Evolutionary conservation across 2,329 filamentous ascomycete species (phyloP).

Genomic region (Curvularia sp.): DNA sequence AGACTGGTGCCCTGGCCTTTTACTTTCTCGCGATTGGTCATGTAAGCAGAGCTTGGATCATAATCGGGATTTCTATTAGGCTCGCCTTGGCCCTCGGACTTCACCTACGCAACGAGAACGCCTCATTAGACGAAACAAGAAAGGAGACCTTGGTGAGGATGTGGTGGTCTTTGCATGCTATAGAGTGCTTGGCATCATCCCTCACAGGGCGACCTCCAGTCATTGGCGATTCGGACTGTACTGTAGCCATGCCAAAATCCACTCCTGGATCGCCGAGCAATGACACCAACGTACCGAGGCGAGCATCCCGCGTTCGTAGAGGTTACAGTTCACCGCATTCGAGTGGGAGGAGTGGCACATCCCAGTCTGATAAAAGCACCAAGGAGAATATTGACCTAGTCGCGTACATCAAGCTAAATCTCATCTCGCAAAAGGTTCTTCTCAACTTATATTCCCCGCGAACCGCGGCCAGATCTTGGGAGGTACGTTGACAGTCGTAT

Average conservation of each 20-base stretch:
- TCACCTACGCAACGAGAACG: conserved; percentile 48
- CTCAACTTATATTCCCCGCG: conserved; percentile 46
- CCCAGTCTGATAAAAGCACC: not conserved
- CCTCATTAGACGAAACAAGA: conserved; percentile 23
- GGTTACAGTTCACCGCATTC: conserved; percentile 8
- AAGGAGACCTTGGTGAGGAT: conserved; percentile 47
- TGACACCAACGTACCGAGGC: not conserved
- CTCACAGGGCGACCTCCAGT: conserved; percentile 51
- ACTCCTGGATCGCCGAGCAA: not conserved
- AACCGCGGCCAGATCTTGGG: conserved; percentile 46
- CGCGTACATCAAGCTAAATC: conserved; percentile 32
- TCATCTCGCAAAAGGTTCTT: conserved; percentile 45
- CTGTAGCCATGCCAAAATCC: conserved; percentile 35
- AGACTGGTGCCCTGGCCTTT: conserved; percentile 35
- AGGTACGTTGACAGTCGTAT: conserved; percentile 21
- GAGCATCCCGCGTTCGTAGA: conserved; percentile 7
- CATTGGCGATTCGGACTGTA: conserved; percentile 44
- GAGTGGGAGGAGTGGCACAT: not conserved
- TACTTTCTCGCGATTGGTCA: conserved; percentile 39
- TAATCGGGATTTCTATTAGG: conserved; percentile 48
- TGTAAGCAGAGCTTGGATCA: conserved; percentile 44
- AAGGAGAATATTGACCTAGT: conserved; percentile 17
- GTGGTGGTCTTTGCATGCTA: conserved; percentile 51
- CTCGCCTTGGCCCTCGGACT: conserved; percentile 49
- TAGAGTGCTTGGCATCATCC: conserved; percentile 48